Base-by-base conservation (phyloP, 139 green algal species). In the Gonium pectorale region DNA sequence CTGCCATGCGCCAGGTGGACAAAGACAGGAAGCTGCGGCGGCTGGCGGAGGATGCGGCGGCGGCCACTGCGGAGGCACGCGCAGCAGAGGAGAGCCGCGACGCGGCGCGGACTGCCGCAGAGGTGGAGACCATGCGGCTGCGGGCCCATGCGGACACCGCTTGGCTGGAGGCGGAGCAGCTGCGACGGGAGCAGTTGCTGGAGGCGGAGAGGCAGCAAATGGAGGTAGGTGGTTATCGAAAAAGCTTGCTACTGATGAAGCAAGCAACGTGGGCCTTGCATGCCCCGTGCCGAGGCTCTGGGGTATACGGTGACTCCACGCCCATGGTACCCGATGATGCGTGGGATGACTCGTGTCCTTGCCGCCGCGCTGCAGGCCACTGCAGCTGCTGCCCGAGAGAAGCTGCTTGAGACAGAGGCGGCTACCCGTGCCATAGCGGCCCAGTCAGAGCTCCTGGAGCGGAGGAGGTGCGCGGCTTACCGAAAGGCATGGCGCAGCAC, bases 31-130 rank as follows among this genome's bases (percentile, higher is more conserved):
- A 60, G 24, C 60, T 93, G 71, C 87, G 85, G 17, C 74, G 81
- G 15, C 49, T 93, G 74, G 85, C 87, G 0, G 85, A 93, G 72
- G 87, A 90, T n/a, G 69, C 90, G 73, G 85, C 87, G 13, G 41
- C 56, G 41, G 7, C 85, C 37, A 90, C 90, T 3, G 78, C 70
- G 24, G 64, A 86, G 37, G 79, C 81, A 37, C 31, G 88, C 31
- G 66, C 89, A 64, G 62, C 79, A 27, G 84, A 91, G 59, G 67
- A 62, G 17, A 70, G 86, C 35, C 71, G 84, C 1, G 49, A 60
- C 46, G 79, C 75, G 0, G 78, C 87, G 5, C 40, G 67, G 6
- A 71, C 66, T 22, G 81, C 71, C 6, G 90, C 90, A 11, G 81
- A 86, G 26, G 40, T 81, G 59, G 54, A 87, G 33, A 79, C 90